These are phyloP conservation scores for Solanum corneliomulleri DNA, from an alignment of 257 asterid species.

Conservation along the genomic window DNA sequence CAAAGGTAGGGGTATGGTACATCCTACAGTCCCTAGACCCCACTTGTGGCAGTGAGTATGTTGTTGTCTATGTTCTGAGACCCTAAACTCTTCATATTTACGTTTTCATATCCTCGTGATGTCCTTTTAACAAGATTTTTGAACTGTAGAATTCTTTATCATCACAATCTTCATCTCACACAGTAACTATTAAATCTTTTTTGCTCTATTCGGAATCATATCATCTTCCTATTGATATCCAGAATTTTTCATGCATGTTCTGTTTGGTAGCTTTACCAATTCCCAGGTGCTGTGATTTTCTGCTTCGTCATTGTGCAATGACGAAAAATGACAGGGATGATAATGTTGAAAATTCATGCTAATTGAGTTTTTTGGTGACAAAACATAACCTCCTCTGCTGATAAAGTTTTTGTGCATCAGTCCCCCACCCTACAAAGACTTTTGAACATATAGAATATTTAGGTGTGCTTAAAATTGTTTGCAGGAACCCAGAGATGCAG, in stretches of 20 bases:
- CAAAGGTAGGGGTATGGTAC: background rate
- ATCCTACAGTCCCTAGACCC: background rate
- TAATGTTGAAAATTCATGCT: background rate
- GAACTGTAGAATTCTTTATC: background rate
- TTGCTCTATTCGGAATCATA: background rate
- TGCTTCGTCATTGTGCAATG: background rate
- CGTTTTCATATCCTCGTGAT: background rate
- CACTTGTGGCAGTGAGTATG: background rate
- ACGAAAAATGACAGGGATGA: background rate
- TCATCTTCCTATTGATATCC: background rate
- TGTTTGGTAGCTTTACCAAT: background rate
- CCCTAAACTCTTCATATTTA: background rate
- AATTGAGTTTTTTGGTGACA: background rate
- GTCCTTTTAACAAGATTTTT: background rate
- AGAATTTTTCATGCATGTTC: background rate
- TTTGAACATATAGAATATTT: background rate
- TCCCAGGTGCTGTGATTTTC: background rate
- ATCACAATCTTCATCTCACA: background rate
- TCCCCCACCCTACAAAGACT: background rate
- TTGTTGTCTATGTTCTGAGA: background rate
- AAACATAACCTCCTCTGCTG: background rate
- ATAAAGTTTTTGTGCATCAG: background rate
- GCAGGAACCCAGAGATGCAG: slow-evolving; percentile 66
- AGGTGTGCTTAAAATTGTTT: background rate
- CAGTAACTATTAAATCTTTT: background rate